Evolutionary conservation across 495 filamentous ascomycete species (phyloP).

Genomic region (Aspergillus campestris): DNA sequence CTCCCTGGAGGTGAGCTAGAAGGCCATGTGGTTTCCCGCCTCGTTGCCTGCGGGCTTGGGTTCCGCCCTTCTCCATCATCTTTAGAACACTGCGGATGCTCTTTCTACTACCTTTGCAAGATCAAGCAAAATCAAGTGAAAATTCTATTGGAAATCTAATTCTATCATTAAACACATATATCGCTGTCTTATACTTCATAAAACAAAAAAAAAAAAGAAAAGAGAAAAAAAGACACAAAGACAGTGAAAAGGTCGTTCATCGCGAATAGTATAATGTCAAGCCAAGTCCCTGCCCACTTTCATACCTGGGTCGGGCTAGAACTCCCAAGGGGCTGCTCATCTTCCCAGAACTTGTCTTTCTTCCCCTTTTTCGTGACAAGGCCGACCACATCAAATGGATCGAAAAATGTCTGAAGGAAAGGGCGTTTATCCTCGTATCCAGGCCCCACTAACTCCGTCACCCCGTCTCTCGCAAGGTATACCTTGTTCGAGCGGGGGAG

Average conservation of each 20-base stretch:
- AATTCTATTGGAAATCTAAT: too few species aligned
- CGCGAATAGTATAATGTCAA: too few species aligned
- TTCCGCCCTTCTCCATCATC: background rate
- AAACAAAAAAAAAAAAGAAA: too few species aligned
- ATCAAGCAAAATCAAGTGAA: too few species aligned
- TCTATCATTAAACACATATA: too few species aligned
- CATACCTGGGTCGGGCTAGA: background rate
- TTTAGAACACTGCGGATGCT: background rate
- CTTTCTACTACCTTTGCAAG: background rate
- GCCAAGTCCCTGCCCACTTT: too few species aligned
- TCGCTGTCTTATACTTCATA: too few species aligned
- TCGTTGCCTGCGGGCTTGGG: background rate
- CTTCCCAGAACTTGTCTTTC: conserved; percentile 48
- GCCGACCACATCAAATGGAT: conserved; percentile 61
- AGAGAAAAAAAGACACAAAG: too few species aligned
- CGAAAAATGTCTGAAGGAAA: conserved; percentile 48
- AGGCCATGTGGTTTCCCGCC: conserved; percentile 9
- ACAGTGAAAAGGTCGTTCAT: too few species aligned
- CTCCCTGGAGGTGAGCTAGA: conserved; percentile 9
- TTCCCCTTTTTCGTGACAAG: conserved; percentile 43
- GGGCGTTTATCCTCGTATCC: conserved; percentile 52
- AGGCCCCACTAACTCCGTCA: conserved; percentile 54
- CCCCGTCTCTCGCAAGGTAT: conserved; percentile 56
- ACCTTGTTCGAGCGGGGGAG: conserved; percentile 55
- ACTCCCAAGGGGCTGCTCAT: background rate